phyloP scores from a whole-genome alignment of 2,329 filamentous ascomycete genomes.

The Colletotrichum karsti region DNA sequence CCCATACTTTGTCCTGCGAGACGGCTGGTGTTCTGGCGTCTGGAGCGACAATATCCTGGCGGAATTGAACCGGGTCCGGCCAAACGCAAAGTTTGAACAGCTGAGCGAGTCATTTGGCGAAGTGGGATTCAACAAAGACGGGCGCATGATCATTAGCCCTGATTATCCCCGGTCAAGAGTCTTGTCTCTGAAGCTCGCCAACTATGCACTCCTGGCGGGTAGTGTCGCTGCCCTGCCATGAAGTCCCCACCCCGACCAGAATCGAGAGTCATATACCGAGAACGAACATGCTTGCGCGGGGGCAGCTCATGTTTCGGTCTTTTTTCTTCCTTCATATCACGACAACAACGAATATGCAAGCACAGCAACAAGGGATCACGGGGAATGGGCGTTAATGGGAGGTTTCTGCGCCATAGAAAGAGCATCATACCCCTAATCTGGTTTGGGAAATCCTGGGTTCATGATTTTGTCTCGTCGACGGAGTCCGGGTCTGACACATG shows the following conservation, averaged over 20 bases:
- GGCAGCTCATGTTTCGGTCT: neutral
- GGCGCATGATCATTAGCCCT: constrained; percentile 63
- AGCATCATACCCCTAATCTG: constrained; percentile 30
- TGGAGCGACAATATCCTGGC: constrained; percentile 76
- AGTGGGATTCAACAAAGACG: constrained; percentile 66
- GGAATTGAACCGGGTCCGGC: constrained; percentile 66
- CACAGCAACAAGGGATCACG: constrained; percentile 24
- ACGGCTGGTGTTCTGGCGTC: constrained; percentile 71
- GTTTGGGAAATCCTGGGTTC: constrained; percentile 22
- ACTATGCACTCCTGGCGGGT: constrained; percentile 59
- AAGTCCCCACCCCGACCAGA: neutral
- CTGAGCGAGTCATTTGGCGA: constrained; percentile 72
- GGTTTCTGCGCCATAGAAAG: constrained; percentile 22
- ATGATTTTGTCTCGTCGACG: constrained; percentile 16
- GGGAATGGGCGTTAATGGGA: constrained; percentile 17
- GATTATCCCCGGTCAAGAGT: constrained; percentile 62
- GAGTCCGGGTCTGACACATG: constrained; percentile 12
- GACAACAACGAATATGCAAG: constrained; percentile 27
- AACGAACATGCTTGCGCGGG: neutral
- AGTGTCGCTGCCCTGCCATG: constrained; percentile 24
- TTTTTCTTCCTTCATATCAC: neutral
- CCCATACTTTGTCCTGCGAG: constrained; percentile 73
- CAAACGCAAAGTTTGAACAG: constrained; percentile 66
- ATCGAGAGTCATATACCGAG: neutral
- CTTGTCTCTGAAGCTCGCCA: constrained; percentile 64